Evolutionary conservation across 306 rosid genomes (phyloP).

Genomic region (Betula pendula): DNA sequence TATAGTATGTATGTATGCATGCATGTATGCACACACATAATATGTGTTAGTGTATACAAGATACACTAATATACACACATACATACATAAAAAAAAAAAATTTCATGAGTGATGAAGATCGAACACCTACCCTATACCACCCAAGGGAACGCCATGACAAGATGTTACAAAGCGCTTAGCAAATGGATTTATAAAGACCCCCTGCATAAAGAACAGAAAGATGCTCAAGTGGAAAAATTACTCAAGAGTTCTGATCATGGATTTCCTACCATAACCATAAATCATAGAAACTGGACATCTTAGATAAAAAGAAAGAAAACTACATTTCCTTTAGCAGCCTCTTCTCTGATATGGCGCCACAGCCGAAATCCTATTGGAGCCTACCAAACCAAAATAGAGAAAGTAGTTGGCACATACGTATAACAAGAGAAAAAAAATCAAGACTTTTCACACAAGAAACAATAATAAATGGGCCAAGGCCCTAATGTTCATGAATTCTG

Average conservation of each 20-base stretch:
- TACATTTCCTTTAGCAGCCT: conserved; percentile 77
- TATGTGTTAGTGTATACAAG: no score
- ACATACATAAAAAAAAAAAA: no score
- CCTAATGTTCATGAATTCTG: conserved; percentile 7
- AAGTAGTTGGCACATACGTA: conserved; percentile 19
- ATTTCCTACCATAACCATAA: conserved; percentile 24
- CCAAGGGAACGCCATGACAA: conserved; percentile 80
- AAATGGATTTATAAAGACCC: conserved; percentile 62
- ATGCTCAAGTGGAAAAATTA: conserved; percentile 10
- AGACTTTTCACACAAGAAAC: not conserved
- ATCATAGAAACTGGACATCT: conserved; percentile 17
- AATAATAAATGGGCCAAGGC: not conserved
- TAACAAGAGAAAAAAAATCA: conserved; percentile 12
- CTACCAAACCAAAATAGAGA: conserved; percentile 43
- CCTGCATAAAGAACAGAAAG: conserved; percentile 44
- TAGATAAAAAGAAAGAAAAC: conserved; percentile 26
- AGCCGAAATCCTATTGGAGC: conserved; percentile 81
- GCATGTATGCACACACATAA: no score
- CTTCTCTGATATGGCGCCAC: conserved; percentile 61
- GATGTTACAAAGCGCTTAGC: conserved; percentile 52
- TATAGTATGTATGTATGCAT: no score
- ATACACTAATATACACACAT: no score
- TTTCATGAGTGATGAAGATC: conserved; percentile 5
- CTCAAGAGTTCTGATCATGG: conserved; percentile 16
- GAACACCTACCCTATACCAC: conserved; percentile 82